Conservation (phyloP, 768 basidiomycete genomes). For the Leucogyrophana mollusca region DNA sequence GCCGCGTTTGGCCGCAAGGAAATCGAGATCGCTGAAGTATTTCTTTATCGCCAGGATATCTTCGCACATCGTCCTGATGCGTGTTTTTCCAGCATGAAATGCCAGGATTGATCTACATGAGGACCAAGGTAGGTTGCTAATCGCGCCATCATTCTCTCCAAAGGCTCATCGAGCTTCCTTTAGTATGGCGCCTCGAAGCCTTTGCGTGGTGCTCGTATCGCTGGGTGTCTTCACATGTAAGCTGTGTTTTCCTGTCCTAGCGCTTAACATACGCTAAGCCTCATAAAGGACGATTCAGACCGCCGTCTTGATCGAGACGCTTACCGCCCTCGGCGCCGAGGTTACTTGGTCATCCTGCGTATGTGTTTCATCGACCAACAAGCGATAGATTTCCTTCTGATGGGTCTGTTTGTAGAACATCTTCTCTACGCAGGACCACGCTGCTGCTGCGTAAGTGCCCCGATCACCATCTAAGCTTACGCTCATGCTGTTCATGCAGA, state of each 20-base stretch:
- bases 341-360: slow-evolving; percentile 99
- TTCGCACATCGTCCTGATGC: background rate
- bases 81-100: slow-evolving; percentile 71
- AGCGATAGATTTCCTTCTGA: slow-evolving; percentile 1
- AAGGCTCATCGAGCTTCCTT: slow-evolving; percentile 9
- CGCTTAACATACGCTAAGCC: slow-evolving; percentile 1
- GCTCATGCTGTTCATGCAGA: slow-evolving; percentile 34
- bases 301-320: slow-evolving; percentile 97
- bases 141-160: slow-evolving; percentile 4
- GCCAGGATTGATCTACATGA: slow-evolving; percentile 94
- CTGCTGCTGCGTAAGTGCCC: slow-evolving; percentile 83
- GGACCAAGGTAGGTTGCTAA: slow-evolving; percentile 63
- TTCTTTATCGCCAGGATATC: slow-evolving; percentile 13
- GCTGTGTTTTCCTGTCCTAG: slow-evolving; percentile 17
- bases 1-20: slow-evolving; percentile 99
- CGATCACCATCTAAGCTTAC: slow-evolving; percentile 2
- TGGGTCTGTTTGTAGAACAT: slow-evolving; percentile 67
- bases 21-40: slow-evolving; percentile 97
- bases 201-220: slow-evolving; percentile 92
- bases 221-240: slow-evolving; percentile 97
- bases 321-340: slow-evolving; percentile 92
- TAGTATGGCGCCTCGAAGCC: slow-evolving; percentile 82
- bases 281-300: slow-evolving; percentile 91
- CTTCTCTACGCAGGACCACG: slow-evolving; percentile 99
- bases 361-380: slow-evolving; percentile 28